phyloP scores from a whole-genome alignment of 176 grass and related monocot species.

The Triticum urartu region DNA sequence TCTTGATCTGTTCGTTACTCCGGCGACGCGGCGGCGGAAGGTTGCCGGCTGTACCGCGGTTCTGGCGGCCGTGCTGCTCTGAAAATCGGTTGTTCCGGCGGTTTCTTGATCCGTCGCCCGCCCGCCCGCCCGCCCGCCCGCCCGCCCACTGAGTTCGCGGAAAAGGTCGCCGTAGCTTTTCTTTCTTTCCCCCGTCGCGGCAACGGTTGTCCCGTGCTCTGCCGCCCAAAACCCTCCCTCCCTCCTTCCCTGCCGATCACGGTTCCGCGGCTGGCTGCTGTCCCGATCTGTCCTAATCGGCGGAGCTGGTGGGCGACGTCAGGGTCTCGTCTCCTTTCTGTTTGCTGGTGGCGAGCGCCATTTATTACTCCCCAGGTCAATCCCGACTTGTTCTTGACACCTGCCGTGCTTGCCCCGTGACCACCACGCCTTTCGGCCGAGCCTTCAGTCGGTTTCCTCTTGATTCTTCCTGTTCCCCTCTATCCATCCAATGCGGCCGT shows the following conservation, averaged over 20 bases:
- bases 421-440: conserved; percentile 25
- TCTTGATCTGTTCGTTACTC: not conserved
- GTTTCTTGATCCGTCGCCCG: conserved; percentile 27
- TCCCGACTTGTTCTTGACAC: conserved; percentile 24
- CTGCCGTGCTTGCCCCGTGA: conserved; percentile 44
- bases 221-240: not conserved
- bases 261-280: not conserved
- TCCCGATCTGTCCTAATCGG: conserved; percentile 15
- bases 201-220: conserved; percentile 25
- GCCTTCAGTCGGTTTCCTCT: not conserved
- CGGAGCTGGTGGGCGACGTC: not conserved
- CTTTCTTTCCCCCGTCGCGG: not conserved
- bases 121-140: not conserved
- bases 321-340: not conserved
- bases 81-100: not conserved
- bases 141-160: not conserved
- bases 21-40: conserved; percentile 1
- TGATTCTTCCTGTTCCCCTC: not conserved
- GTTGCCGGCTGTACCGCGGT: not conserved
- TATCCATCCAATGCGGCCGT: conserved; percentile 32
- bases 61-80: not conserved
- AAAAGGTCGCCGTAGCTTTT: not conserved
- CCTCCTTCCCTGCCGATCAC: conserved; percentile 27
- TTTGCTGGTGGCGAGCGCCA: not conserved
- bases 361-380: conserved; percentile 48